Base-by-base conservation (phyloP, 805 yeast species). In the Spathaspora gorwiae region DNA sequence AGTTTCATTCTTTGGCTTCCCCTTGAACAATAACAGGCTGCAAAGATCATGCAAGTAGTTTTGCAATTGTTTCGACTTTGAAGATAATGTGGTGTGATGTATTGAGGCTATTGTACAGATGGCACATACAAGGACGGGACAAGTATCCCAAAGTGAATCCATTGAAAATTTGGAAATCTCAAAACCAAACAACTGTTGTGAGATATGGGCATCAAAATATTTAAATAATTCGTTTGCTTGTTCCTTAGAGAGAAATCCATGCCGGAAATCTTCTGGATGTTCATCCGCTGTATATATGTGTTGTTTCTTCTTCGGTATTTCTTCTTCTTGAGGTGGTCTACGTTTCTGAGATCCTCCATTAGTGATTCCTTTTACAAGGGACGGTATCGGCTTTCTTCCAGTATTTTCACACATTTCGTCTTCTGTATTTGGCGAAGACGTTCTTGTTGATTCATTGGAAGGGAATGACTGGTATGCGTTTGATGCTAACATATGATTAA, bases 121-220 rank as follows among this genome's bases (percentile, higher is more conserved):
- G 1, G 87, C 77, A 34, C 79, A 76, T 3, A 83, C 74, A 33
- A 83, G 61, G 6, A 83, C 62, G 0, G 86, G 84, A 26, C 84
- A 79, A 5, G 68, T 58, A 2, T 65, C 60, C 83, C 87, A 81
- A 7, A 80, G 63, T 3, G 60, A 60, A 7, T 73, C 75, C 4
- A 78, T 72, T 1, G 76, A 65, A 43, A 79, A 71, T 39, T 72
- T 65, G 1, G 80, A 68, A 3, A 82, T 65, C 37, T 75, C 79
- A 57, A 83, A 83, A 0, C 89, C 90, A 66, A 81, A 82, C 38
- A 83, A 62, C 53, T 82, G 87, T 9, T 82, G 81, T 1, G 84
- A 68, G 30, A 83, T 78, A 44, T 80, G 73, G 1, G 68, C 59
- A 49, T 79, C 75, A 54, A 83, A 83, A 46, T 68, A 77, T 11